Evolutionary conservation across 352 stramenopile species (phyloP).

Genomic region (Poterioochromonas sp.): DNA sequence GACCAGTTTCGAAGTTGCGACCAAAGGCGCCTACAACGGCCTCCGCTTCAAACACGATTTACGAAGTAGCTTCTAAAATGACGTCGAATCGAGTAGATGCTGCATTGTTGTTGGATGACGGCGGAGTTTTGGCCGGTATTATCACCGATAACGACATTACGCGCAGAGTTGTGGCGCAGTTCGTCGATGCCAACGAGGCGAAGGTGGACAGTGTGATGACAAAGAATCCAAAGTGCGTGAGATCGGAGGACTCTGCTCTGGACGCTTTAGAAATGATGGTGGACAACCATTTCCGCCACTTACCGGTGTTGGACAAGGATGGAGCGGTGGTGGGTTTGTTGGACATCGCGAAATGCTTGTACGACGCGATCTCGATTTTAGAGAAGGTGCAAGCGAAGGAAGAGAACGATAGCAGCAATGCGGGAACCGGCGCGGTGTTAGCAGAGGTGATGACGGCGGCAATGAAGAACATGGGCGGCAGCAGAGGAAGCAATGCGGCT

Average conservation of each 20-base stretch:
- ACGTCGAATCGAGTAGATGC: slow-evolving; percentile 76
- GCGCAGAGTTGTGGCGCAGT: slow-evolving; percentile 71
- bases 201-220: slow-evolving; percentile 82
- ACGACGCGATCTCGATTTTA: slow-evolving; percentile 94
- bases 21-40: slow-evolving; percentile 75
- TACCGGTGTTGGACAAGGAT: slow-evolving; percentile 76
- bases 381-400: slow-evolving; percentile 53
- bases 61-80: slow-evolving; percentile 71
- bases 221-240: slow-evolving; percentile 86
- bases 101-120: slow-evolving; percentile 75
- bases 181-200: slow-evolving; percentile 61
- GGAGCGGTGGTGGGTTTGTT: slow-evolving; percentile 83
- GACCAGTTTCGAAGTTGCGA: slow-evolving; percentile 51
- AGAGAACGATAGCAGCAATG: background rate
- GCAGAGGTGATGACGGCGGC: slow-evolving; percentile 33
- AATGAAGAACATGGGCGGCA: background rate
- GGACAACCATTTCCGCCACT: slow-evolving; percentile 80
- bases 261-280: slow-evolving; percentile 95
- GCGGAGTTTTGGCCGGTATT: slow-evolving; percentile 80
- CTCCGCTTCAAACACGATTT: slow-evolving; percentile 60
- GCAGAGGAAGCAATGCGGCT: background rate
- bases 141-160: slow-evolving; percentile 93
- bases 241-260: slow-evolving; percentile 79
- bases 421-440: slow-evolving; percentile 51
- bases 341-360: slow-evolving; percentile 96